A percentile compares a stretch with the other conserved stretches of the same genome.
Evolutionary conservation across 192 early-diverging fungal genomes (phyloP).

Genomic region (Backusella westeae): DNA sequence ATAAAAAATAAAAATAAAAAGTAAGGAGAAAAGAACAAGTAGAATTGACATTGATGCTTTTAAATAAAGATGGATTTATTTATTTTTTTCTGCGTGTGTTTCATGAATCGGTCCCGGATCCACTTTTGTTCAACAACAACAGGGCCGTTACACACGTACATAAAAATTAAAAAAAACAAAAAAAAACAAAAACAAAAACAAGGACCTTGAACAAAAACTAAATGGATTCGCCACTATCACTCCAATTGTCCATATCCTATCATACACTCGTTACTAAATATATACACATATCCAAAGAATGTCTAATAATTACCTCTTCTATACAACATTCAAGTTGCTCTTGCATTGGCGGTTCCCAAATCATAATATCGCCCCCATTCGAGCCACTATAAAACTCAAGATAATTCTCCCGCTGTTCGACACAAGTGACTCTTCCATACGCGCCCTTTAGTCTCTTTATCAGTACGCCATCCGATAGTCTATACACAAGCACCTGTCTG

Average conservation of each 20-base stretch:
- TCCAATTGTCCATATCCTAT: conserved; percentile 48
- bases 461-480: not conserved
- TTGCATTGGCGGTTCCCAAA: conserved; percentile 14
- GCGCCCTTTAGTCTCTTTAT: not conserved
- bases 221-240: conserved; percentile 38
- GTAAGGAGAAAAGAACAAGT: not conserved
- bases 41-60: not conserved
- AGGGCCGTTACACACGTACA: not conserved
- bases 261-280: not conserved
- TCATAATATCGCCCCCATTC: not conserved
- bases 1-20: not conserved
- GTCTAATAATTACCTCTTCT: not conserved
- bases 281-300: not conserved
- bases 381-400: conserved; percentile 7
- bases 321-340: not conserved
- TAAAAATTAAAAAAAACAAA: not conserved
- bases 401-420: not conserved
- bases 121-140: not conserved
- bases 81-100: not conserved
- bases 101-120: conserved; percentile 13
- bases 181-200: not conserved
- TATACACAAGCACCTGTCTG: conserved; percentile 47
- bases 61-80: not conserved
- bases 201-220: not conserved
- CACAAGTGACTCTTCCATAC: conserved; percentile 11